Percentiles rank a stretch among this genome's conserved stretches.
Evolutionary conservation across 768 basidiomycete genomes (phyloP).

Genomic region (Daedaleopsis sinensis): DNA sequence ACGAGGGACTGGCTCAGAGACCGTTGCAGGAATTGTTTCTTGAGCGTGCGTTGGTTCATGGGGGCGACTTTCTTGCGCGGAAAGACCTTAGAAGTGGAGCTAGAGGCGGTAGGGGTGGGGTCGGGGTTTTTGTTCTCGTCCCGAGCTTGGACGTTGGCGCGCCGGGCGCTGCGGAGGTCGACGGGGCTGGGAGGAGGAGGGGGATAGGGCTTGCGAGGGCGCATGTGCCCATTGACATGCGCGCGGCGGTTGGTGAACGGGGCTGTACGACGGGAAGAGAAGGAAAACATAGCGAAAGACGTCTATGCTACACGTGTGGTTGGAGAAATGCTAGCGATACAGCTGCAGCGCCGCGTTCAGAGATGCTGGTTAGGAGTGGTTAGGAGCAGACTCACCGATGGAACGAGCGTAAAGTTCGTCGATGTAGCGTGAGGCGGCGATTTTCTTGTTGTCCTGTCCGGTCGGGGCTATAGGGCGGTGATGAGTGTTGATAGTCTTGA

Average conservation of each 20-base stretch:
- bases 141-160: not conserved
- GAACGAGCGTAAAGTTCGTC: not conserved
- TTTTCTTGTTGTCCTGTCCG: not conserved
- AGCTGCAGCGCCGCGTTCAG: not conserved
- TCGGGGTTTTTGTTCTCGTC: slow-evolving; percentile 3
- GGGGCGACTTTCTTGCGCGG: not conserved
- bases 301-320: not conserved
- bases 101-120: not conserved
- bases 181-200: slow-evolving; percentile 1
- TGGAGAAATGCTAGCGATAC: not conserved
- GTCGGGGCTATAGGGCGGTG: not conserved
- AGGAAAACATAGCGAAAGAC: not conserved
- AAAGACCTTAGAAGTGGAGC: not conserved
- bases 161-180: slow-evolving; percentile 8
- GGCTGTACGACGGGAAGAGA: no score
- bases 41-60: not conserved
- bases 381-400: not conserved
- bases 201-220: slow-evolving; percentile 12
- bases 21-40: not conserved
- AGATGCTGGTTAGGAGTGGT: not conserved
- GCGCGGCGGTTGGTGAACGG: not conserved
- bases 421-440: not conserved
- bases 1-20: not conserved
- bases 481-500: not conserved
- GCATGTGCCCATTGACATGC: not conserved